These are phyloP conservation scores for Amaranthus hypochondriacus DNA, from an alignment of 148 eudicot species.

Conservation along the genomic window DNA sequence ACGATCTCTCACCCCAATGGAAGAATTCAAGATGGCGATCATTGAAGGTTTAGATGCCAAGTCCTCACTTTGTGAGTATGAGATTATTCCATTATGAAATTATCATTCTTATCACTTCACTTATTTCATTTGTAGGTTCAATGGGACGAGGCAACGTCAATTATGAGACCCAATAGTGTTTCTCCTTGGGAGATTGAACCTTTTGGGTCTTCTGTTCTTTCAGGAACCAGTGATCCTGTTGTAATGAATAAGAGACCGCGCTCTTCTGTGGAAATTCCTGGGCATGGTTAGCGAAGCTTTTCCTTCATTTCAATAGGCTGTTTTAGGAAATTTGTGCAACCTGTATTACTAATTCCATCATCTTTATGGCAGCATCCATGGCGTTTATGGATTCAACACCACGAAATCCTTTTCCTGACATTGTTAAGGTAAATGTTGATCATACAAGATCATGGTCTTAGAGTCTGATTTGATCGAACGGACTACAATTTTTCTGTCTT, in stretches of 20 bases:
- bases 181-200: constrained; percentile 98
- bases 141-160: constrained; percentile 90
- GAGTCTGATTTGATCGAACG: background rate
- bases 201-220: constrained; percentile 50
- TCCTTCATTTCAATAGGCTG: background rate
- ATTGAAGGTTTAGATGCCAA: constrained; percentile 48
- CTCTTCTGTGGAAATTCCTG: constrained; percentile 49
- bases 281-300: constrained; percentile 42
- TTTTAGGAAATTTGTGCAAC: background rate
- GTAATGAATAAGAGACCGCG: constrained; percentile 68
- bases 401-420: constrained; percentile 46
- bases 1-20: constrained; percentile 74
- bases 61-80: background rate
- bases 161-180: constrained; percentile 77
- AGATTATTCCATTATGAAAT: background rate
- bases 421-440: constrained; percentile 25
- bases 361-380: constrained; percentile 38
- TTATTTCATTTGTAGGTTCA: constrained; percentile 54
- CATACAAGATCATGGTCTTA: too few species aligned
- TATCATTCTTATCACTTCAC: background rate
- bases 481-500: background rate
- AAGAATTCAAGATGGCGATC: constrained; percentile 79
- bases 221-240: constrained; percentile 38
- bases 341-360: background rate
- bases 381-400: constrained; percentile 41